A percentile compares a stretch with the other conserved stretches of the same genome.
phyloP scores from a whole-genome alignment of 176 grass and related monocot species.

The Rhynchospora pubera region DNA sequence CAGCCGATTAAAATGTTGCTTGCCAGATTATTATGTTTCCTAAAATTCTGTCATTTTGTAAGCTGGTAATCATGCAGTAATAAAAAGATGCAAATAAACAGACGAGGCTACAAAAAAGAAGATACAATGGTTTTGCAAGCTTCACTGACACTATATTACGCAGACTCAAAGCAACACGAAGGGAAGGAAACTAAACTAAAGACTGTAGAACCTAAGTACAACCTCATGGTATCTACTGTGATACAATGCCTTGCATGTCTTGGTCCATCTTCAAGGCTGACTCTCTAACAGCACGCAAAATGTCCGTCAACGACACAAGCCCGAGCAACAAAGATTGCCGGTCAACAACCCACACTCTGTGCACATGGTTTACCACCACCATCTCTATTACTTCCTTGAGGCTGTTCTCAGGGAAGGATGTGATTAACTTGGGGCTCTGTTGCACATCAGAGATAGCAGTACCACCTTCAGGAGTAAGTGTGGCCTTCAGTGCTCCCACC shows the following conservation, averaged over 20 bases:
- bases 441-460: background rate
- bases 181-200: background rate
- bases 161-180: background rate
- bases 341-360: conserved; percentile 71
- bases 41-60: background rate
- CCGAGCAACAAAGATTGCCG: conserved; percentile 29
- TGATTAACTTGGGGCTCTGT: conserved; percentile 26
- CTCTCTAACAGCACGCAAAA: conserved; percentile 45
- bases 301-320: conserved; percentile 55
- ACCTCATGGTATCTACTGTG: background rate
- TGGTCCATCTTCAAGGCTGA: conserved; percentile 41
- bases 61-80: background rate
- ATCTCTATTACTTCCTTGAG: conserved; percentile 45
- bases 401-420: conserved; percentile 45
- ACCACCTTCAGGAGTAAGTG: background rate
- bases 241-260: conserved; percentile 29
- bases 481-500: conserved; percentile 19
- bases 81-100: background rate
- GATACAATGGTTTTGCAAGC: background rate
- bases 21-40: background rate
- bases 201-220: background rate
- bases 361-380: conserved; percentile 43
- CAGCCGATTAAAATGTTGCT: background rate
- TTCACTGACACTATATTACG: too few relatives aligned
- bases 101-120: background rate